Base-by-base conservation (phyloP, 306 rosid species). In the Dryas alaskensis region DNA sequence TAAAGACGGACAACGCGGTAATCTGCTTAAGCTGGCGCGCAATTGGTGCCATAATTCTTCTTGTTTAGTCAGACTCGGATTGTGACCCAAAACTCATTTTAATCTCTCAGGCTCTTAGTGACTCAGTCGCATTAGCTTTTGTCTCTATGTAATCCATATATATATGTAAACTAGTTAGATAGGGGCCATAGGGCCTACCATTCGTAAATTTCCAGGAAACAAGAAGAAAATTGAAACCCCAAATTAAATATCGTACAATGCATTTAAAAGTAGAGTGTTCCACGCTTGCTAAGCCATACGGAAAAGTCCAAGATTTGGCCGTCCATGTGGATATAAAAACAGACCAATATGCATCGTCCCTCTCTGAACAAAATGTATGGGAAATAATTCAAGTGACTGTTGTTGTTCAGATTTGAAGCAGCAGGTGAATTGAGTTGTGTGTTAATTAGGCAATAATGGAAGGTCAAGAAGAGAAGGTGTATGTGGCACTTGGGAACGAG, bases 401-500 rank as follows among this genome's bases (percentile, higher is more conserved):
- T 8, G 8, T 45, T 45, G 48, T 45, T 58, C 25, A 58, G 62
- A 13, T 67, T 67, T 49, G 58, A 69, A 69, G 27, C 58, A 57
- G 31, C 39, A 50, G 59, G 19, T 13, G 59, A 49, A 11, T 48
- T 27, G 44, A 67, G 13, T n/a, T 31, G 37, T 31, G 37, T 31
- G 37, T 1, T 31, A 31, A 0, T 31, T 31, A 31, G n/a, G 6
- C 5, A 3, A 9, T 3, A 53, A 88, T 88, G 93, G 86, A 84
- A 81, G 58, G 75, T 42, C 72, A 63, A 72, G 65, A 40, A 60
- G 83, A 80, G 79, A 89, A 85, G 79, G 73, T 93, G 42, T 82
- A 86, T 80, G 98, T 93, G 6, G 97, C 92, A 43, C 53, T 93
- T n/a, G 90, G 96, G 9, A 84, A 83, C 75, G 93, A 93, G 81